Evolutionary conservation across 2,329 filamentous ascomycete genomes (phyloP).

Genomic region (Venturia aucupariae): DNA sequence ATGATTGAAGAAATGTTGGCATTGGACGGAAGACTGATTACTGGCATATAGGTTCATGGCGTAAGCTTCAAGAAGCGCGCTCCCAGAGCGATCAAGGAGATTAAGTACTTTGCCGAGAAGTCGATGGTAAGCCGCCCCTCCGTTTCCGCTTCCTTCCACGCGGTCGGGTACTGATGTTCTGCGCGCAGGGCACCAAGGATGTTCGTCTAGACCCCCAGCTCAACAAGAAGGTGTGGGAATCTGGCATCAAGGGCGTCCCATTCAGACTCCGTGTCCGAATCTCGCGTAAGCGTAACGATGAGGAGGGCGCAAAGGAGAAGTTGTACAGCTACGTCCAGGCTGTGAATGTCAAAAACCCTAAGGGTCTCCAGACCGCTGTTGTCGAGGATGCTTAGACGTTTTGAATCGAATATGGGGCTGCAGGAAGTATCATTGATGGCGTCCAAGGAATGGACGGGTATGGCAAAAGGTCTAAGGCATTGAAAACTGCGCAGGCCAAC

Average conservation of each 20-base stretch:
- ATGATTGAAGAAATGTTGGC: conserved; percentile 23
- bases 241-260: conserved; percentile 96
- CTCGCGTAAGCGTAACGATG: conserved; percentile 99
- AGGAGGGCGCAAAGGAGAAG: conserved; percentile 99
- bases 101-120: conserved; percentile 84
- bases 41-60: conserved; percentile 71
- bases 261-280: conserved; percentile 97
- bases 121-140: conserved; percentile 73
- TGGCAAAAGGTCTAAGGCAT: conserved; percentile 1
- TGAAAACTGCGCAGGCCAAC: background rate
- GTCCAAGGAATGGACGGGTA: background rate
- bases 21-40: conserved; percentile 63
- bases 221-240: conserved; percentile 99
- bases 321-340: conserved; percentile 99
- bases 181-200: conserved; percentile 75
- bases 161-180: background rate
- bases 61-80: conserved; percentile 99
- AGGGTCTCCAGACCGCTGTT: conserved; percentile 88
- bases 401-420: background rate
- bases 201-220: conserved; percentile 97
- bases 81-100: conserved; percentile 98
- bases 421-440: background rate
- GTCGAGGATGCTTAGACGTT: conserved; percentile 56
- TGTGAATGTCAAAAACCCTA: conserved; percentile 98
- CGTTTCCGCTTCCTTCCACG: background rate